Evolutionary conservation across 768 basidiomycete genomes (phyloP).

Genomic region (Kwoniella sp.): DNA sequence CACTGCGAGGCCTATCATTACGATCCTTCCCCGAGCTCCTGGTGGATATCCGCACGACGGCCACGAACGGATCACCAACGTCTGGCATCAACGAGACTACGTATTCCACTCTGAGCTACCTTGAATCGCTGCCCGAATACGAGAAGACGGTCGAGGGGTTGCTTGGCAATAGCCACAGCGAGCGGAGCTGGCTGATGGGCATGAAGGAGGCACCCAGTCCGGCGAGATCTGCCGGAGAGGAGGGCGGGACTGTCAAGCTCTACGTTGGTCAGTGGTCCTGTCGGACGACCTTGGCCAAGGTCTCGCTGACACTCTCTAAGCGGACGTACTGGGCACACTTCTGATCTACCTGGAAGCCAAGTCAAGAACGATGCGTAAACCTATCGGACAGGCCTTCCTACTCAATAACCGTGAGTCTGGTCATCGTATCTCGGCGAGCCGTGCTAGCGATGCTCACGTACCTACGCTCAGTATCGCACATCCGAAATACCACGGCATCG

Average conservation of each 20-base stretch:
- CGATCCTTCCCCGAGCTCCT: conserved; percentile 47
- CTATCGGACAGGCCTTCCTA: conserved; percentile 37
- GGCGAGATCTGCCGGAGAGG: conserved; percentile 26
- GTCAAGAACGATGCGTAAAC: conserved; percentile 30
- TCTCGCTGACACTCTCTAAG: conserved; percentile 11
- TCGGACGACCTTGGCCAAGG: not conserved
- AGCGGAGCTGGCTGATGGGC: conserved; percentile 50
- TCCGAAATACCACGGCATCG: conserved; percentile 42
- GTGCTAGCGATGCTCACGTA: not conserved
- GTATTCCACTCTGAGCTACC: conserved; percentile 41
- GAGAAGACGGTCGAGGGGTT: conserved; percentile 34
- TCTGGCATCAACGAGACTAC: conserved; percentile 37
- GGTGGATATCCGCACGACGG: conserved; percentile 39
- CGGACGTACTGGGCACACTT: conserved; percentile 44
- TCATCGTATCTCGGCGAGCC: too few relatives aligned
- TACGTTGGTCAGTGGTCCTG: conserved; percentile 36
- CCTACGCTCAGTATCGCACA: conserved; percentile 40
- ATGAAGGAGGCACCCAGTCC: conserved; percentile 34
- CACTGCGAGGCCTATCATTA: conserved; percentile 21
- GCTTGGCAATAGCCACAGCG: conserved; percentile 34
- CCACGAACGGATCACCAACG: conserved; percentile 7
- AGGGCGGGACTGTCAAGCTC: conserved; percentile 42
- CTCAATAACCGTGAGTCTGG: conserved; percentile 47
- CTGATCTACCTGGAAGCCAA: conserved; percentile 29
- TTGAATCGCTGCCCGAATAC: conserved; percentile 40